phyloP scores from a whole-genome alignment of 345 rosid genomes.

The Sonneratia alba region DNA sequence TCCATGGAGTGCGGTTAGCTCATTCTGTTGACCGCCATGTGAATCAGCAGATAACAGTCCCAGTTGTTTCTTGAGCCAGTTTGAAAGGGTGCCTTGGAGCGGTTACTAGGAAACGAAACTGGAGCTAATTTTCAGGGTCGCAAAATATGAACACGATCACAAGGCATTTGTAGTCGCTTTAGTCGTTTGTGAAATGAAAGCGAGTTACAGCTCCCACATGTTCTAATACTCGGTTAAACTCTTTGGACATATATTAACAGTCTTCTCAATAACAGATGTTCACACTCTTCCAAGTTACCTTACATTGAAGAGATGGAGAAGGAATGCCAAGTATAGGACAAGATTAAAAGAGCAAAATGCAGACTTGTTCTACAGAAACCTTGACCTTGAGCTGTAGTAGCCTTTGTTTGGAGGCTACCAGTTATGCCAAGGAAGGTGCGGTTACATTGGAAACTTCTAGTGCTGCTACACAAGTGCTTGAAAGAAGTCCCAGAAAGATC shows the following conservation, averaged over 20 bases:
- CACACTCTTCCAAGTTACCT: slow-evolving; percentile 50
- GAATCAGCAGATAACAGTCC: slow-evolving; percentile 49
- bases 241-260: slow-evolving; percentile 55
- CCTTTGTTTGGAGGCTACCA: slow-evolving; percentile 44
- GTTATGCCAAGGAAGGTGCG: slow-evolving; percentile 54
- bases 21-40: slow-evolving; percentile 52
- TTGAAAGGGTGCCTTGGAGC: slow-evolving; percentile 46
- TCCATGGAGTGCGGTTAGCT: slow-evolving; percentile 31
- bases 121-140: slow-evolving; percentile 57
- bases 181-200: slow-evolving; percentile 34
- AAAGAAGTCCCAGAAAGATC: slow-evolving; percentile 38
- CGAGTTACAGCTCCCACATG: slow-evolving; percentile 59
- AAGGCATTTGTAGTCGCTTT: slow-evolving; percentile 41
- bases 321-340: slow-evolving; percentile 42
- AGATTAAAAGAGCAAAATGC: slow-evolving; percentile 29
- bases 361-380: slow-evolving; percentile 27
- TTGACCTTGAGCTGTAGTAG: slow-evolving; percentile 43
- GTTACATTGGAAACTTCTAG: slow-evolving; percentile 39
- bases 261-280: slow-evolving; percentile 55
- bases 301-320: slow-evolving; percentile 51
- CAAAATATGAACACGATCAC: slow-evolving; percentile 51
- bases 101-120: slow-evolving; percentile 45
- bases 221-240: slow-evolving; percentile 56
- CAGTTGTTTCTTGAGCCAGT: slow-evolving; percentile 42
- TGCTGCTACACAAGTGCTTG: slow-evolving; percentile 26